phyloP scores from a whole-genome alignment of 306 rosid genomes.

The Mimosa pudica region DNA sequence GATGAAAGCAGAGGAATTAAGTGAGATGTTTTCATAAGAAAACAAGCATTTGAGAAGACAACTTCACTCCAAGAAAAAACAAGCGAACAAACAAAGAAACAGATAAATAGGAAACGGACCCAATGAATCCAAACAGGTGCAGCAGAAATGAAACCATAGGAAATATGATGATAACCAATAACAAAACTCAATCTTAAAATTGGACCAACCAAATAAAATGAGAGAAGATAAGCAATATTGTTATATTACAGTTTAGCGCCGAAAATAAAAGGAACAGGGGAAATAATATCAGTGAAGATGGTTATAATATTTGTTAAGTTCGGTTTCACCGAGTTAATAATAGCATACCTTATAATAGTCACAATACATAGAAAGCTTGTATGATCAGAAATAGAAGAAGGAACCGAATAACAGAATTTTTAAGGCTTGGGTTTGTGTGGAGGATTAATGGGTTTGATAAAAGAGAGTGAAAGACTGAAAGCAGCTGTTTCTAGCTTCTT shows the following conservation, averaged over 20 bases:
- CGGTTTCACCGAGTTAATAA: constrained; percentile 16
- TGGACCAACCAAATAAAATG: background rate
- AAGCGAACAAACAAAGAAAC: background rate
- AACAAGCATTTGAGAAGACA: constrained; percentile 25
- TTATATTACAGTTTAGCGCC: constrained; percentile 11
- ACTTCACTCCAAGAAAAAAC: constrained; percentile 24
- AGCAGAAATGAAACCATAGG: constrained; percentile 35
- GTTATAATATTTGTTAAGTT: background rate
- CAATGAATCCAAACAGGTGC: constrained; percentile 29
- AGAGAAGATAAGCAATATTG: background rate
- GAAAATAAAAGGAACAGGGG: background rate
- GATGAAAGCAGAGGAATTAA: background rate
- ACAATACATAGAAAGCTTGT: constrained; percentile 24
- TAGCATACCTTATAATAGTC: constrained; percentile 32
- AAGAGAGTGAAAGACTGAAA: constrained; percentile 58
- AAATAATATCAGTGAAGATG: constrained; percentile 22
- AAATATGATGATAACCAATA: constrained; percentile 20
- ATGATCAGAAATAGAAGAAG: constrained; percentile 37
- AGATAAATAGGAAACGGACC: constrained; percentile 27
- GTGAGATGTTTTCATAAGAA: constrained; percentile 1
- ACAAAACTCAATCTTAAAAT: constrained; percentile 35
- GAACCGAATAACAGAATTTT: constrained; percentile 13
- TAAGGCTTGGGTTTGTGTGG: background rate
- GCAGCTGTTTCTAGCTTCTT: constrained; percentile 48
- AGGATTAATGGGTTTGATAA: constrained; percentile 17